These are phyloP conservation scores for Starmerella apicola DNA, from an alignment of 805 yeast species.

Conservation along the genomic window DNA sequence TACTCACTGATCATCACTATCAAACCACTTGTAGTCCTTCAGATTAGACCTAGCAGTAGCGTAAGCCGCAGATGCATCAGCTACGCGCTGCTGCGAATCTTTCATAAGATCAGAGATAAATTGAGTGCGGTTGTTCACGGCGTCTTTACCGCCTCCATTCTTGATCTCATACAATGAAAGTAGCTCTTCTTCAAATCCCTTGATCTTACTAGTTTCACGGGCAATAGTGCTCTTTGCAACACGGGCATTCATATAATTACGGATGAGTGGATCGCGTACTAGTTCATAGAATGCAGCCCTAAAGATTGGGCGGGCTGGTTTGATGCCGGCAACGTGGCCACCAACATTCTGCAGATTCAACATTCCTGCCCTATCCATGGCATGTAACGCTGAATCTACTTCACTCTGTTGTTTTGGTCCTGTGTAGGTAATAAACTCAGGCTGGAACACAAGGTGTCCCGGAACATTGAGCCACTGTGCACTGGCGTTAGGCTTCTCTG, in stretches of 20 bases:
- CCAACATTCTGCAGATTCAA: conserved; percentile 60
- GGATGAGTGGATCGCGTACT: conserved; percentile 43
- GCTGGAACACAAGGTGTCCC: conserved; percentile 21
- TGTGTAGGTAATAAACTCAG: conserved; percentile 22
- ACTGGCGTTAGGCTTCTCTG: not conserved
- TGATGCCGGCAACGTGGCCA: conserved; percentile 55
- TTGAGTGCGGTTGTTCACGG: not conserved
- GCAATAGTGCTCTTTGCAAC: conserved; percentile 43
- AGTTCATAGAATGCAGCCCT: conserved; percentile 65
- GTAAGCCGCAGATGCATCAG: not conserved
- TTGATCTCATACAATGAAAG: conserved; percentile 29
- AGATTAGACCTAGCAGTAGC: not conserved
- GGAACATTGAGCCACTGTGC: conserved; percentile 16
- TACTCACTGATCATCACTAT: not conserved
- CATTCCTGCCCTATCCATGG: conserved; percentile 69
- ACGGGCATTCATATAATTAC: conserved; percentile 50
- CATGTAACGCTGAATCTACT: conserved; percentile 36
- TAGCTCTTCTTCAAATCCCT: conserved; percentile 59
- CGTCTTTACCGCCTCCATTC: not conserved
- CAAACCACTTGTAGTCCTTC: not conserved
- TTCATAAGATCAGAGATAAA: not conserved
- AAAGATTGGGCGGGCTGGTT: conserved; percentile 76
- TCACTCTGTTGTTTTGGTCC: conserved; percentile 30
- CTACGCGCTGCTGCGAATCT: not conserved
- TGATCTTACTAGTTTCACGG: conserved; percentile 50